phyloP scores from a whole-genome alignment of 208 protist species.

The Trypanosoma mega region DNA sequence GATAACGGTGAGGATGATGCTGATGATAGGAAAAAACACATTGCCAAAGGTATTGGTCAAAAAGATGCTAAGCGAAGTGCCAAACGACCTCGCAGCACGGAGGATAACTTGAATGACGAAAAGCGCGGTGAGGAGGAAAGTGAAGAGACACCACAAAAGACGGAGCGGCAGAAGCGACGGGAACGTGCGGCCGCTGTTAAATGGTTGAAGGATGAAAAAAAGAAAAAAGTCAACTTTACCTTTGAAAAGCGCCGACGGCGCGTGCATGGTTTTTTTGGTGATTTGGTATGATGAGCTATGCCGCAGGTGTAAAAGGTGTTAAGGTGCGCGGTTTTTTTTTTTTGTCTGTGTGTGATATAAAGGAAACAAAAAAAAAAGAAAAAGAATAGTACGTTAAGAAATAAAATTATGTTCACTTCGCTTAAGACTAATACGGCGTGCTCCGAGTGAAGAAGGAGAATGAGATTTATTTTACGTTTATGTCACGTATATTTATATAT shows the following conservation, averaged over 20 bases:
- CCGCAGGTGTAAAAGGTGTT: too few relatives aligned
- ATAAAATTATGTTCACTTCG: background rate
- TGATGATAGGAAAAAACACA: constrained; percentile 5
- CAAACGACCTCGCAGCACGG: background rate
- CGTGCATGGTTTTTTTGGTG: constrained; percentile 85
- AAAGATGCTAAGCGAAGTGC: constrained; percentile 4
- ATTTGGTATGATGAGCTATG: constrained; percentile 52
- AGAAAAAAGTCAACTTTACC: constrained; percentile 85
- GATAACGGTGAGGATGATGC: constrained; percentile 15
- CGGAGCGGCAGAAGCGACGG: constrained; percentile 58
- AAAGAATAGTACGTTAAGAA: background rate
- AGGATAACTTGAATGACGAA: constrained; percentile 13
- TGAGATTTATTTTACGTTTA: too few relatives aligned
- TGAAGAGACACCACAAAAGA: constrained; percentile 27
- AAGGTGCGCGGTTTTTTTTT: constrained; percentile 2
- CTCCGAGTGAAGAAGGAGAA: too few relatives aligned
- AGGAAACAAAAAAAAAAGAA: background rate
- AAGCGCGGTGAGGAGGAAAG: constrained; percentile 2
- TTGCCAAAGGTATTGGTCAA: too few relatives aligned
- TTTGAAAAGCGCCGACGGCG: constrained; percentile 84
- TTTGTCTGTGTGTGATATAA: background rate
- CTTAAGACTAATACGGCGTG: too few relatives aligned
- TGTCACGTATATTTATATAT: constrained; percentile 2
- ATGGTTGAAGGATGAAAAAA: constrained; percentile 87
- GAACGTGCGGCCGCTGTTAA: constrained; percentile 73